A percentile compares a stretch with the other conserved stretches of the same genome.
Evolutionary conservation across 805 yeast genomes (phyloP).

Genomic region (Wickerhamiella cacticola): DNA sequence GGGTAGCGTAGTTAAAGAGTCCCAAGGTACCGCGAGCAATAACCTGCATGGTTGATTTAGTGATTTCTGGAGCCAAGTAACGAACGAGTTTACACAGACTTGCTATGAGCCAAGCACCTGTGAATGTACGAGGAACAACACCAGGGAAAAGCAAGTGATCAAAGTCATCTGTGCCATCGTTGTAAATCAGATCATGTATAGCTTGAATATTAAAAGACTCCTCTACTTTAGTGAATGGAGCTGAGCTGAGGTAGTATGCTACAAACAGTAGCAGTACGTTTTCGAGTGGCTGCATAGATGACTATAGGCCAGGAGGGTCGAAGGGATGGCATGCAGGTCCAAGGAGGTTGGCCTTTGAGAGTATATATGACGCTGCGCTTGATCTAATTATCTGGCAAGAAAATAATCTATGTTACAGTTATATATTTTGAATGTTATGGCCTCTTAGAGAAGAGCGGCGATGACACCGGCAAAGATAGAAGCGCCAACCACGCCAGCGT

Average conservation of each 20-base stretch:
- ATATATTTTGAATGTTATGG: not conserved
- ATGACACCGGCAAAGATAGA: not conserved
- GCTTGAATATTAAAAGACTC: conserved; percentile 91
- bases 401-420: not conserved
- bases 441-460: not conserved
- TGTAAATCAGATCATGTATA: conserved; percentile 59
- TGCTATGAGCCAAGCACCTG: conserved; percentile 48
- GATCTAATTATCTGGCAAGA: not conserved
- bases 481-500: not conserved
- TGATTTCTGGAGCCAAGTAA: conserved; percentile 18
- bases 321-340: not conserved
- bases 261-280: conserved; percentile 37
- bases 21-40: conserved; percentile 53
- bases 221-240: conserved; percentile 88
- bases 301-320: not conserved
- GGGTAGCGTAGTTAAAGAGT: conserved; percentile 41
- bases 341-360: too few species aligned
- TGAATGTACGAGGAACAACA: conserved; percentile 73
- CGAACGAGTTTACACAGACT: not conserved
- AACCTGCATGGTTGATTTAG: conserved; percentile 43
- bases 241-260: conserved; percentile 37
- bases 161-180: conserved; percentile 44
- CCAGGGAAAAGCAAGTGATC: conserved; percentile 82
- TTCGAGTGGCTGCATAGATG: conserved; percentile 21
- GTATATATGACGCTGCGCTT: too few species aligned